A percentile compares a stretch with the other conserved stretches of the same genome.
Evolutionary conservation across 1,284 basidiomycete species (phyloP).

Genomic region (Sanghuangporus sanghuang): DNA sequence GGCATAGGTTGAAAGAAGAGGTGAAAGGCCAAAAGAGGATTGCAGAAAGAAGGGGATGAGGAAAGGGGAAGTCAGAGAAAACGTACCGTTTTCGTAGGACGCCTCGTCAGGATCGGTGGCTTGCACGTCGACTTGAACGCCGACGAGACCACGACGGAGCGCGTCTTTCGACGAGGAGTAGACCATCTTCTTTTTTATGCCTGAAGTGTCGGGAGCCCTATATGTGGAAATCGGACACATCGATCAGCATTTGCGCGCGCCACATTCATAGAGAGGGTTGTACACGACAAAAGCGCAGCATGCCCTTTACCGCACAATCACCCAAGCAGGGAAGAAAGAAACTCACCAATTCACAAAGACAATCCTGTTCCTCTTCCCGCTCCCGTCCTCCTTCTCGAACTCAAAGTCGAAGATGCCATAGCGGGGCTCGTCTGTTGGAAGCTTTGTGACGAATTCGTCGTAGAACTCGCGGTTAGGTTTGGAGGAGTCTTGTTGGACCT

Average conservation of each 20-base stretch:
- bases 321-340: constrained; percentile 3
- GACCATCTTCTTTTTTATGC: constrained; percentile 93
- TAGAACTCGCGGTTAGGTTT: constrained; percentile 13
- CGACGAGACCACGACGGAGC: constrained; percentile 67
- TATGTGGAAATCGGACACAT: constrained; percentile 19
- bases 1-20: neutral
- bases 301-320: neutral
- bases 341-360: constrained; percentile 41
- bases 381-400: constrained; percentile 72
- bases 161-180: constrained; percentile 91
- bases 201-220: constrained; percentile 87
- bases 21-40: neutral
- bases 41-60: neutral
- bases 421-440: constrained; percentile 76
- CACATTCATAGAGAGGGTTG: neutral
- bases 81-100: constrained; percentile 71
- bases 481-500: constrained; percentile 8
- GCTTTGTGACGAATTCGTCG: constrained; percentile 60
- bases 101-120: constrained; percentile 83
- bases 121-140: constrained; percentile 80
- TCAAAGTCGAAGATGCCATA: constrained; percentile 95
- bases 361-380: constrained; percentile 88
- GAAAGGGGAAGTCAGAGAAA: neutral
- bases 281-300: neutral
- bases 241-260: neutral